Evolutionary conservation across 1,139 yeast species (phyloP), one percentile per base, ranked within the genome.

Genomic region (Lodderomyces beijingensis): DNA sequence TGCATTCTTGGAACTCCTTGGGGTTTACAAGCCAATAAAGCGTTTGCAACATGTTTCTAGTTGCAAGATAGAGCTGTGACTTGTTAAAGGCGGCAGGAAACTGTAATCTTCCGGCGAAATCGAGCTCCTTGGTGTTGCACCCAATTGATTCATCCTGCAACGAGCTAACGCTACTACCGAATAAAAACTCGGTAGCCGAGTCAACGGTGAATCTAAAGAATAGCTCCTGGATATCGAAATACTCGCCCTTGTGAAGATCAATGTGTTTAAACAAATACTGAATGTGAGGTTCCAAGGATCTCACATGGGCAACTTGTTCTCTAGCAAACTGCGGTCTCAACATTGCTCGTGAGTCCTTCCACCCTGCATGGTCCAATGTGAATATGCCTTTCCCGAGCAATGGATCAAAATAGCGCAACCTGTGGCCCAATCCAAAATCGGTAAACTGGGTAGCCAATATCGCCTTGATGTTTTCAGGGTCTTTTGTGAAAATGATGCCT

Each of bases 321-420:
- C 74, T 57, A 14, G 28, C 28, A 25, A 25, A 25, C n/a, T 25
- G 28, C 15, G 28, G 28, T 35, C 79, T 58, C 43, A 74, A 60
- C 65, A 74, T 53, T 3, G 74, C 67, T 34, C 80, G 57, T 24
- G 74, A 62, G 43, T 72, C 77, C 43, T 70, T 68, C 80, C 80
- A 74, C 2, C 71, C 74, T 21, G 56, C 64, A 11, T 77, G 77
- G 36, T 70, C 74, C 27, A 70, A 59, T 2, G 79, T 73, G 53
- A 74, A 74, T 38, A 74, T 71, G 2, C 80, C 79, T 34, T 68
- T 67, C 3, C 79, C 79, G 32, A 74, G 55, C 13, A 71, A 49
- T 3, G 74, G 70, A 22, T 44, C 43, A 39, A 73, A 59, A 26
- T 54, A 59, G 5, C 44, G 41, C 39, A 62, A 58, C 39, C 79